Conservation (phyloP, 441 rosid genomes). For the Erysimum cheiri region DNA sequence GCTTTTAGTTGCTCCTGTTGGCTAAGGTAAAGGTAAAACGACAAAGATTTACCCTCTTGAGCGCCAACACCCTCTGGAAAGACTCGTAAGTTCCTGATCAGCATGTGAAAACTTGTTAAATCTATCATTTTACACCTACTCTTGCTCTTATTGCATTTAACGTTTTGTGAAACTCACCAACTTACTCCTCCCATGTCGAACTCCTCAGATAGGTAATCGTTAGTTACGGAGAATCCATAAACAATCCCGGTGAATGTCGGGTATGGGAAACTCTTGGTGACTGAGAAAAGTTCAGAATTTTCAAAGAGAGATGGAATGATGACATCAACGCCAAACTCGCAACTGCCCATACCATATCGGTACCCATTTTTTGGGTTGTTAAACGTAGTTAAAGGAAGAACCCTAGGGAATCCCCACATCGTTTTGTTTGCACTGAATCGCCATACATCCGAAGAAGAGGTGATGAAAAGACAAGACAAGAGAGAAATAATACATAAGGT, state of each 20-base stretch:
- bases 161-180: constrained; percentile 34
- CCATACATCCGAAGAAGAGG: constrained; percentile 15
- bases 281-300: constrained; percentile 29
- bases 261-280: background rate
- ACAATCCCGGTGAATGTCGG: constrained; percentile 8
- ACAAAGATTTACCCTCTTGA: constrained; percentile 9
- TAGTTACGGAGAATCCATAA: constrained; percentile 6
- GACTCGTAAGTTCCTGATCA: constrained; percentile 25
- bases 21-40: constrained; percentile 16
- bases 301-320: background rate
- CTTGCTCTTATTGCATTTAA: background rate
- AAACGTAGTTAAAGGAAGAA: constrained; percentile 8
- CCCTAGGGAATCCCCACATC: constrained; percentile 34
- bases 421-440: constrained; percentile 13
- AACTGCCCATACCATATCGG: constrained; percentile 25
- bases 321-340: constrained; percentile 46
- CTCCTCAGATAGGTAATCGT: constrained; percentile 14
- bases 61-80: constrained; percentile 2
- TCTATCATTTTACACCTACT: background rate
- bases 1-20: constrained; percentile 13
- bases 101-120: background rate
- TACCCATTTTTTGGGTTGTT: constrained; percentile 16
- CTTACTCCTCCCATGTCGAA: constrained; percentile 28
- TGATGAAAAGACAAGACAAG: no score
- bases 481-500: no score